phyloP scores from a whole-genome alignment of 129 eudicot species.

The Glebionis coronaria region DNA sequence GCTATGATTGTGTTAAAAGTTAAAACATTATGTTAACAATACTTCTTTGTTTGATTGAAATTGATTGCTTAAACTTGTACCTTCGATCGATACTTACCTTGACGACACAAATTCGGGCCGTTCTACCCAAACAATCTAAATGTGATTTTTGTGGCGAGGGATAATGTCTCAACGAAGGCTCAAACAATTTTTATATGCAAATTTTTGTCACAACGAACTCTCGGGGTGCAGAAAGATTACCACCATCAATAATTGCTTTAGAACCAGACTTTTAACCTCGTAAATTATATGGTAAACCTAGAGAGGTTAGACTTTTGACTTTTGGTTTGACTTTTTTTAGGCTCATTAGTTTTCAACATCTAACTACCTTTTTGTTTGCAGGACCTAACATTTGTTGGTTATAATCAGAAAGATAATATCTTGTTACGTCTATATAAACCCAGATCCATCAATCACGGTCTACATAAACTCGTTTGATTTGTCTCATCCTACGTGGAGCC shows the following conservation, averaged over 20 bases:
- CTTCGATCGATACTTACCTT: constrained; percentile 23
- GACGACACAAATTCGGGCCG: constrained; percentile 34
- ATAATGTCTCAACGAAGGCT: constrained; percentile 28
- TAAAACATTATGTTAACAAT: background rate
- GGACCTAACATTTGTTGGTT: constrained; percentile 77
- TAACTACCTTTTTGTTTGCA: constrained; percentile 33
- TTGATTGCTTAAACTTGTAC: constrained; percentile 56
- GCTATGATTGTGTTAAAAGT: background rate
- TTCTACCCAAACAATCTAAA: constrained; percentile 39
- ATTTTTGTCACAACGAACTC: constrained; percentile 80
- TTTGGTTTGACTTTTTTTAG: constrained; percentile 14
- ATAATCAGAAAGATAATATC: constrained; percentile 65
- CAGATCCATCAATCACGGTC: too few relatives aligned
- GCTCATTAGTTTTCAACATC: constrained; percentile 10
- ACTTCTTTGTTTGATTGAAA: constrained; percentile 1
- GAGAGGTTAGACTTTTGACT: constrained; percentile 48
- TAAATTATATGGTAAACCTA: constrained; percentile 69
- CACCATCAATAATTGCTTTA: constrained; percentile 74
- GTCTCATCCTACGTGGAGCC: too few relatives aligned
- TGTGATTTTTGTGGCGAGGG: constrained; percentile 33
- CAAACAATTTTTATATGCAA: constrained; percentile 31
- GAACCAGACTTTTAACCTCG: constrained; percentile 68
- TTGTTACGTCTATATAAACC: too few relatives aligned
- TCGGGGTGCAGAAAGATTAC: constrained; percentile 77
- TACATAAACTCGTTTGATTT: too few relatives aligned